Conservation (phyloP, 2,329 filamentous ascomycete genomes). For the Sporothrix luriei region DNA sequence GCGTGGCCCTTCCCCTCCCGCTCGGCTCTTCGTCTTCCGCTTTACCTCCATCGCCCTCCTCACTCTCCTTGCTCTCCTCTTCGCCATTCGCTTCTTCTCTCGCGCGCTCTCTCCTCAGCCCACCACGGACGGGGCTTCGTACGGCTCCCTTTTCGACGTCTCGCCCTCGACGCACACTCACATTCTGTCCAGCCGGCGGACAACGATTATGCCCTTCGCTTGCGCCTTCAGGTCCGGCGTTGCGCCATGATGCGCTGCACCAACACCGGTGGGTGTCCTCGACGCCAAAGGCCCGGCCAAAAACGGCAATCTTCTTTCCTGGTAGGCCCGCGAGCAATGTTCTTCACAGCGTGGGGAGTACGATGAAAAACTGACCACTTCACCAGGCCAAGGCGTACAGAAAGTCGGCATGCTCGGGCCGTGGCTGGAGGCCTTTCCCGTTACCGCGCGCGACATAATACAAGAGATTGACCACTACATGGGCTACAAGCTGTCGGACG, state of each 20-base stretch:
- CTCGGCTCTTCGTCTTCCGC: not conserved
- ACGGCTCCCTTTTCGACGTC: not conserved
- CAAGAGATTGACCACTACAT: constrained; percentile 83
- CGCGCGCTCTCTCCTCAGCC: too few relatives aligned
- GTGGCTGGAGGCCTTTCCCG: constrained; percentile 85
- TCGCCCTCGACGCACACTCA: not conserved
- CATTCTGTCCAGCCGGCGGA: not conserved
- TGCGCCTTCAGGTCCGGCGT: not conserved
- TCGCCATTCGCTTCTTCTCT: not conserved
- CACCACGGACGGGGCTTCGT: too few relatives aligned
- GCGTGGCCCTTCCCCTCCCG: not conserved
- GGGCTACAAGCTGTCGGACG: constrained; percentile 70
- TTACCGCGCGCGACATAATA: constrained; percentile 72
- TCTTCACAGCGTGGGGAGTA: too few relatives aligned
- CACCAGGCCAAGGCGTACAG: constrained; percentile 80
- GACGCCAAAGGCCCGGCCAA: constrained; percentile 38
- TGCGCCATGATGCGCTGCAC: not conserved
- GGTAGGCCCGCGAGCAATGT: constrained; percentile 43
- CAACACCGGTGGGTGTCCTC: constrained; percentile 29
- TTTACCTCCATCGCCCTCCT: not conserved
- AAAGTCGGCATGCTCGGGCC: constrained; percentile 83
- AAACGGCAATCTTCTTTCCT: constrained; percentile 64
- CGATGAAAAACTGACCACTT: not conserved
- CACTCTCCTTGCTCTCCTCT: not conserved
- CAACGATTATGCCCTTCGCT: not conserved